Evolutionary conservation across 441 rosid species (phyloP).

Genomic region (Geranium incanum): DNA sequence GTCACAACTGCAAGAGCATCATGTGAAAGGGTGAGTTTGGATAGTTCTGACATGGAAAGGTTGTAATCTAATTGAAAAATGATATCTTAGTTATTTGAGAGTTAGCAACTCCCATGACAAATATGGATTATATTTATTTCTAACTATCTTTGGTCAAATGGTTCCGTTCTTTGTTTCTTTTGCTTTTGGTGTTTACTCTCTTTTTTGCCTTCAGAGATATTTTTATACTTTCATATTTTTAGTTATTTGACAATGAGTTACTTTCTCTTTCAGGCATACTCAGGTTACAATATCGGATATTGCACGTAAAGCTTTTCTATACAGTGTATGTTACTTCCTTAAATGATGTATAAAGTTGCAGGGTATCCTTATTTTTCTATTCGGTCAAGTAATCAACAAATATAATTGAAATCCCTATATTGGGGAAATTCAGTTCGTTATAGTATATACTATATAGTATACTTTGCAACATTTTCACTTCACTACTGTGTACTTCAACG

Average conservation of each 20-base stretch:
- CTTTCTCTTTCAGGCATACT: conserved; percentile 52
- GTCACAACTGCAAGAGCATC: conserved; percentile 84
- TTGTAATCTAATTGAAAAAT: background rate
- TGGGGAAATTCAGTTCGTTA: too few species aligned
- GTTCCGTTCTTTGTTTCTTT: background rate
- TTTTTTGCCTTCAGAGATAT: background rate
- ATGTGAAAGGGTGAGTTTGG: conserved; percentile 60
- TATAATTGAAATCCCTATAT: too few species aligned
- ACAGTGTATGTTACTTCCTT: conserved; percentile 42
- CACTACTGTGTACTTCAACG: too few species aligned
- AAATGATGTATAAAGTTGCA: background rate
- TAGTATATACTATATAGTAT: too few species aligned
- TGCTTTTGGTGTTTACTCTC: background rate
- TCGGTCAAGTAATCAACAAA: background rate
- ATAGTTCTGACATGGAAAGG: background rate
- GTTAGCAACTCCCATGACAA: background rate
- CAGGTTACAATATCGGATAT: conserved; percentile 87
- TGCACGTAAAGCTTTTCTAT: conserved; percentile 94
- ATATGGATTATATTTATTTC: background rate
- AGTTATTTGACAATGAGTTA: conserved; percentile 17
- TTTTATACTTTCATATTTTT: background rate
- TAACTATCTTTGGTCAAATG: background rate
- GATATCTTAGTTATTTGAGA: background rate
- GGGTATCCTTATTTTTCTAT: background rate
- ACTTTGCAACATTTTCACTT: too few species aligned